Conservation (phyloP, 2,329 filamentous ascomycete species). For the Penicillium sp. region DNA sequence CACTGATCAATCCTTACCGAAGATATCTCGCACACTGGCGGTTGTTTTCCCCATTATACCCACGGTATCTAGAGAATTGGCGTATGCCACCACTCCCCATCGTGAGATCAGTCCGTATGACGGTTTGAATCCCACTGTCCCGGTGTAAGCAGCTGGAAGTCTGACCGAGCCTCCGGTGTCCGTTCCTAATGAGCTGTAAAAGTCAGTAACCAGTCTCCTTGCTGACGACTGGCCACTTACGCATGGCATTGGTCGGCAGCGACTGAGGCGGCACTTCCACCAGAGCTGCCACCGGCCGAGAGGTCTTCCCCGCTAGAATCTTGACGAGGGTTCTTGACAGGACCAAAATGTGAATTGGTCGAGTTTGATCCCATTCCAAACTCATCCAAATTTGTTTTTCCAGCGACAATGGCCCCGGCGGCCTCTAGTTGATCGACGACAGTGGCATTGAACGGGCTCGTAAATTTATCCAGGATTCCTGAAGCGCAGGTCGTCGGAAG, state of each 20-base stretch:
- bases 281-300: slow-evolving; percentile 86
- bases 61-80: slow-evolving; percentile 89
- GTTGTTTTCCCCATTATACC: slow-evolving; percentile 66
- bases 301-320: slow-evolving; percentile 40
- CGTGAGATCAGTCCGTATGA: slow-evolving; percentile 85
- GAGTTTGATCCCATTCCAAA: slow-evolving; percentile 93
- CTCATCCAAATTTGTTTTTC: slow-evolving; percentile 92
- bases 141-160: slow-evolving; percentile 82
- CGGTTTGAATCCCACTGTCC: slow-evolving; percentile 81
- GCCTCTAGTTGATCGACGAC: slow-evolving; percentile 67
- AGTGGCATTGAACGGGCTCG: slow-evolving; percentile 77
- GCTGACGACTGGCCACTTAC: slow-evolving; percentile 36
- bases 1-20: slow-evolving; percentile 33
- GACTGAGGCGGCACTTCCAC: slow-evolving; percentile 86
- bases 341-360: slow-evolving; percentile 63
- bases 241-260: slow-evolving; percentile 60
- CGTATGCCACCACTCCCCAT: slow-evolving; percentile 84
- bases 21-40: slow-evolving; percentile 52
- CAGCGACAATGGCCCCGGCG: slow-evolving; percentile 62
- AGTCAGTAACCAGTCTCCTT: background rate
- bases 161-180: slow-evolving; percentile 90
- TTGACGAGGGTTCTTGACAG: slow-evolving; percentile 56
- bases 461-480: slow-evolving; percentile 65
- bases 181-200: slow-evolving; percentile 71
- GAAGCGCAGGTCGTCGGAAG: slow-evolving; percentile 83